A percentile compares a stretch with the other conserved stretches of the same genome.
Conservation (phyloP, 192 early-diverging fungal species). For the Backusella tarrabulga region DNA sequence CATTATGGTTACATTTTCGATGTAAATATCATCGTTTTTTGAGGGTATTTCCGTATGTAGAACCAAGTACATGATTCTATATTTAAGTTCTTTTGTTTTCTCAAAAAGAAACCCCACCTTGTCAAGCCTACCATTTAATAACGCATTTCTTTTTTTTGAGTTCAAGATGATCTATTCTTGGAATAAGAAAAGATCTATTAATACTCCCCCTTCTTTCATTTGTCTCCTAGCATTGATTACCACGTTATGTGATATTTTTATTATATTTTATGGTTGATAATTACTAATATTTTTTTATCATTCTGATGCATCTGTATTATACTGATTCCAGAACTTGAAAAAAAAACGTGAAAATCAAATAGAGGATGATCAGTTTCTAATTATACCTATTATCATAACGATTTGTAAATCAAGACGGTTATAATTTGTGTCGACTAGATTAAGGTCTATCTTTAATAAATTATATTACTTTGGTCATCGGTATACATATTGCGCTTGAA, state of each 20-base stretch:
- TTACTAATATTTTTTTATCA: background rate
- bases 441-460: background rate
- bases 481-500: background rate
- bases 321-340: background rate
- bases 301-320: too few relatives aligned
- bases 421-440: background rate
- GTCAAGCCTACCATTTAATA: background rate
- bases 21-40: too few relatives aligned
- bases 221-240: background rate
- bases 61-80: background rate
- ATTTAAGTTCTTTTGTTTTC: background rate
- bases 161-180: slow-evolving; percentile 5
- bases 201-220: background rate
- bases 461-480: background rate
- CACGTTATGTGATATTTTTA: background rate
- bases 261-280: background rate
- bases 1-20: too few relatives aligned
- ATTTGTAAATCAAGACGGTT: background rate
- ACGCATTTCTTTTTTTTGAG: background rate
- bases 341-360: background rate
- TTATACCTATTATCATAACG: background rate
- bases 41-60: too few relatives aligned
- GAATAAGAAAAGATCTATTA: background rate
- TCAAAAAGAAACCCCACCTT: background rate
- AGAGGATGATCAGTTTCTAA: background rate